phyloP scores from a whole-genome alignment of 345 rosid species.

The Durio zibethinus region DNA sequence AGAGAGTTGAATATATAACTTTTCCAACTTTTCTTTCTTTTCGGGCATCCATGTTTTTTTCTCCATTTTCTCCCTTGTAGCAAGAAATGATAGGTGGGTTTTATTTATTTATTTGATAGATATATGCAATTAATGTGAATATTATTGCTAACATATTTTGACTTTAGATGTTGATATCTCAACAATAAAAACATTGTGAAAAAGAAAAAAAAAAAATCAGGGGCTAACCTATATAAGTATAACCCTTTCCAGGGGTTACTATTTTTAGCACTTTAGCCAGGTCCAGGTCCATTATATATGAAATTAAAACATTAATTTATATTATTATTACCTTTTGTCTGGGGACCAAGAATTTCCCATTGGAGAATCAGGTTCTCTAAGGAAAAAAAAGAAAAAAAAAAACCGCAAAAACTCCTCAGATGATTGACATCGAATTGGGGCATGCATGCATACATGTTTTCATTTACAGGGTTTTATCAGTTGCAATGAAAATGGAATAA shows the following conservation, averaged over 20 bases:
- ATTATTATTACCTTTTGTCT: background rate
- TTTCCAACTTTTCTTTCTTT: background rate
- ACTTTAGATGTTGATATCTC: conserved; percentile 25
- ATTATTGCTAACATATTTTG: conserved; percentile 10
- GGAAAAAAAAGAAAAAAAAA: background rate
- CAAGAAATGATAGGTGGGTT: background rate
- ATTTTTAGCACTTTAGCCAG: background rate
- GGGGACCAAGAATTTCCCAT: background rate
- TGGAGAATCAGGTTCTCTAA: conserved; percentile 22
- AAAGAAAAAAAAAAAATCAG: too few species aligned
- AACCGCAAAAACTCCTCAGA: background rate
- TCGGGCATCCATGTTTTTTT: background rate
- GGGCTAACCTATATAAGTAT: too few species aligned
- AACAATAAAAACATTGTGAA: background rate
- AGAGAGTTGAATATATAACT: conserved; percentile 5
- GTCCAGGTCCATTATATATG: background rate
- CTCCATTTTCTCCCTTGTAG: background rate
- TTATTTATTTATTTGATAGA: background rate
- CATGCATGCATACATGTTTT: background rate
- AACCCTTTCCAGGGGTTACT: background rate
- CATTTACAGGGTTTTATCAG: background rate
- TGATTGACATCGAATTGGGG: background rate
- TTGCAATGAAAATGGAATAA: conserved; percentile 5
- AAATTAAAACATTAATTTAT: background rate
- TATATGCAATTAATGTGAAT: background rate